phyloP scores from a whole-genome alignment of 2,329 filamentous ascomycete genomes.

The Plectosphaerella cucumerina region DNA sequence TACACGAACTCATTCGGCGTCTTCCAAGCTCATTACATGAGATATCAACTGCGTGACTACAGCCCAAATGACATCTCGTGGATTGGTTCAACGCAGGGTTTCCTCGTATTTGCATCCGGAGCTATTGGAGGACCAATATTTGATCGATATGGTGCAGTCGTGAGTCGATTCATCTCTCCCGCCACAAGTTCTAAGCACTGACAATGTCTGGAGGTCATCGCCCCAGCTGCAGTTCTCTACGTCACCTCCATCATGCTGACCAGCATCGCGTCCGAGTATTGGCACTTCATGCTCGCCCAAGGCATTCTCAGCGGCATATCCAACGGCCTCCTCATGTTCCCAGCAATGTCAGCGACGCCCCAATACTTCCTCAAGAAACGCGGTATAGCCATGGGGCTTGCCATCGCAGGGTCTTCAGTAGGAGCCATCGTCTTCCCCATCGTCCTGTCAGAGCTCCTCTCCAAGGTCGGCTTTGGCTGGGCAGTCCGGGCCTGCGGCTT shows the following conservation, averaged over 20 bases:
- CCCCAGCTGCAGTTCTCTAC: conserved; percentile 11
- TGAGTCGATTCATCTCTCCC: not conserved
- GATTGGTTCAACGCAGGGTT: conserved; percentile 19
- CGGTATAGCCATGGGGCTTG: conserved; percentile 48
- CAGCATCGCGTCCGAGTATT: conserved; percentile 31
- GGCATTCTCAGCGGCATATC: conserved; percentile 29
- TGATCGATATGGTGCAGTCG: conserved; percentile 14
- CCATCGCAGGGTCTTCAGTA: conserved; percentile 48
- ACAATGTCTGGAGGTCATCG: conserved; percentile 8
- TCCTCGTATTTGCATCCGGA: conserved; percentile 17
- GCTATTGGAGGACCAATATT: conserved; percentile 13
- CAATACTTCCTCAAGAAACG: conserved; percentile 36
- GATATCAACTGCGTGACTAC: conserved; percentile 15
- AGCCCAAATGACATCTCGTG: conserved; percentile 20
- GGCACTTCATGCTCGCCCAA: conserved; percentile 35
- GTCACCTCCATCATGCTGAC: conserved; percentile 25
- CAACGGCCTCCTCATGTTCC: conserved; percentile 28
- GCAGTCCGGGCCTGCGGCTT: conserved; percentile 39
- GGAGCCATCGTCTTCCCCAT: conserved; percentile 41
- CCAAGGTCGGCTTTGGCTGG: conserved; percentile 19
- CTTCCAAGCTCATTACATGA: conserved; percentile 21
- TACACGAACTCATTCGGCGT: conserved; percentile 21
- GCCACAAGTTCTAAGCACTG: not conserved
- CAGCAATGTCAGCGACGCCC: conserved; percentile 28
- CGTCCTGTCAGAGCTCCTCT: conserved; percentile 30